A percentile compares a stretch with the other conserved stretches of the same genome.
These are phyloP conservation scores for Spizellomyces punctatus DNA, from an alignment of 192 early-diverging fungal genomes.

Conservation along the genomic window DNA sequence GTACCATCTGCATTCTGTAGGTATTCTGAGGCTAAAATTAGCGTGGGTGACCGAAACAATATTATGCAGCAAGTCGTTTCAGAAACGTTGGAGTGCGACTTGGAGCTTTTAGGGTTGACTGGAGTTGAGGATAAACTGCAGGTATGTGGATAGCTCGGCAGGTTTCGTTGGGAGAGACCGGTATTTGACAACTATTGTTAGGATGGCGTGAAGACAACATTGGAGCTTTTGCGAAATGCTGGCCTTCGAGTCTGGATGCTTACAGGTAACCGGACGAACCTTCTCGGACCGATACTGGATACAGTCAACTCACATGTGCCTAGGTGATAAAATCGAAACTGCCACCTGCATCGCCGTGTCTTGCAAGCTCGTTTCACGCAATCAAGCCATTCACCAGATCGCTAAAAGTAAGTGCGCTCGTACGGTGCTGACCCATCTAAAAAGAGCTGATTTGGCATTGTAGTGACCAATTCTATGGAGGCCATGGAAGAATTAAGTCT, in stretches of 20 bases:
- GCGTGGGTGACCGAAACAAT: slow-evolving; percentile 64
- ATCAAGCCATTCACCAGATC: slow-evolving; percentile 84
- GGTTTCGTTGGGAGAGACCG: not conserved
- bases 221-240: slow-evolving; percentile 88
- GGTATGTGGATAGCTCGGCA: slow-evolving; percentile 3
- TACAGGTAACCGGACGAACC: slow-evolving; percentile 50
- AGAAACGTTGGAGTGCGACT: slow-evolving; percentile 74
- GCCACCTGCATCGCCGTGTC: slow-evolving; percentile 94
- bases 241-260: slow-evolving; percentile 97
- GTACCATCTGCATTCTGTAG: not conserved
- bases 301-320: not conserved
- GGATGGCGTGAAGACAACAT: slow-evolving; percentile 85
- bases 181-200: not conserved
- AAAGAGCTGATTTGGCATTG: slow-evolving; percentile 35
- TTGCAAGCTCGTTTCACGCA: slow-evolving; percentile 84
- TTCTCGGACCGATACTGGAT: not conserved
- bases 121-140: slow-evolving; percentile 97
- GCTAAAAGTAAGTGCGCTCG: slow-evolving; percentile 52
- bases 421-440: slow-evolving; percentile 61
- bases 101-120: slow-evolving; percentile 90
- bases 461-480: slow-evolving; percentile 42
- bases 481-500: slow-evolving; percentile 73
- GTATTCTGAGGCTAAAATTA: slow-evolving; percentile 67
- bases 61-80: slow-evolving; percentile 69
- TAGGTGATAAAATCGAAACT: slow-evolving; percentile 93